Base-by-base conservation (phyloP, 1,139 yeast species). In the Blastobotrys aristatus region DNA sequence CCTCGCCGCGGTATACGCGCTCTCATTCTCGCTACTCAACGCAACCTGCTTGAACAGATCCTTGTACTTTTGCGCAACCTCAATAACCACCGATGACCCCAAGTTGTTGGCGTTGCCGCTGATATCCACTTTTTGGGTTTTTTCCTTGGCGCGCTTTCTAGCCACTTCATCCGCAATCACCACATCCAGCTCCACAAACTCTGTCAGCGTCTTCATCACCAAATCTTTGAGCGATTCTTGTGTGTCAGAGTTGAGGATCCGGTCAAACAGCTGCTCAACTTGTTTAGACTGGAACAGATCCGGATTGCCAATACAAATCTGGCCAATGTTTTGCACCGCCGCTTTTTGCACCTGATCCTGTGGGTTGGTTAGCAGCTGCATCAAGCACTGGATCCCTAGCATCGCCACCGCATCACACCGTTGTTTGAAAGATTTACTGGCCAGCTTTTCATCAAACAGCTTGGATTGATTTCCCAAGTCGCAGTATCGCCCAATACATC, bases 11-110 rank as follows among this genome's bases (percentile, higher is more conserved):
- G 72, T 59, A 37, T 67, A 61, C 0, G 87, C 75, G 40, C 68
- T 65, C 5, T 67, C 70, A 1, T 72, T 70, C 36, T 77, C 74
- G 21, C 73, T 74, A 2, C 66, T 61, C 1, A 76, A 60, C 52
- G 87, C 79, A 22, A 79, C 62, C 2, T 65, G 63, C 34, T 83
- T 65, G 5, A 82, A 70, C 10, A 65, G 62, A 2, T 64, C 63
- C 46, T 82, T 65, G 57, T 80, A 85, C 43, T 86, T 66, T 51
- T 85, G 87, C 21, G 80, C 82, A 11, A 87, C 59, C 1, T 85
- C 80, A 0, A 89, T 77, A 59, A 90, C 82, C 0, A 84, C 77
- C 14, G 88, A 84, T 59, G 85, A 92, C 53, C 73, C 76, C 29
- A 75, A 72, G 54, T 73, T 73, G 48, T 66, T 67, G 2, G 72